Evolutionary conservation across 106 monocot species (phyloP), one percentile per base, ranked within the genome.

Genomic region (Posidonia australis): DNA sequence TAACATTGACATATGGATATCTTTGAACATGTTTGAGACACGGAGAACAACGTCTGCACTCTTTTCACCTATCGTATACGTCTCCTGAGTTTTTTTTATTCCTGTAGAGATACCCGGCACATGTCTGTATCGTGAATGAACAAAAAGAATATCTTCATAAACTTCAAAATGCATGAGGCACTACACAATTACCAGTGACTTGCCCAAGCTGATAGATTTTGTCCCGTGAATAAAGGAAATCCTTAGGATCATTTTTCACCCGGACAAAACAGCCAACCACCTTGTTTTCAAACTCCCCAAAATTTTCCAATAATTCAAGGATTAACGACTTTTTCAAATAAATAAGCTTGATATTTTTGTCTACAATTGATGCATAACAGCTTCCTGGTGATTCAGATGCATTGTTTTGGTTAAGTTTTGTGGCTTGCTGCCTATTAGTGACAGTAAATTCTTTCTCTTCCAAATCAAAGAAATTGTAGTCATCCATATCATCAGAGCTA

Each of bases 241-340:
- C 78, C 21, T 76, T 83, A 4, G 64, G 79, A 58, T 91, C 78
- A 77, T 65, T 54, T 65, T 85, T 98, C 17, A 98, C 64, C 60
- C 87, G 82, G 43, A 98, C 91, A 61, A 98, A 98, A 51, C 87
- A 83, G 3, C 91, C 98, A 1, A 75, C 44, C 18, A 98, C 70
- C 71, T 91, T 98, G 18, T 43, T 49, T 71, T 98, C 91, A 79
- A 98, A 87, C 10, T 67, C 76, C 22, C 77, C 69, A 12, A 72
- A 65, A 49, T 73, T 57, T 46, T 78, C 74, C 21, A 90, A 43
- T 23, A 98, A 58, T 58, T 88, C 74, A 30, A 74, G 25, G 28
- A 98, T 44, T 62, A 98, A 70, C 20, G 91, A 80, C 54, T 46
- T 82, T 65, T 63, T 84, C 67, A 98, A 36, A 67, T 87, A 98